phyloP scores from a whole-genome alignment of 805 yeast species.

The Candida ficus region DNA sequence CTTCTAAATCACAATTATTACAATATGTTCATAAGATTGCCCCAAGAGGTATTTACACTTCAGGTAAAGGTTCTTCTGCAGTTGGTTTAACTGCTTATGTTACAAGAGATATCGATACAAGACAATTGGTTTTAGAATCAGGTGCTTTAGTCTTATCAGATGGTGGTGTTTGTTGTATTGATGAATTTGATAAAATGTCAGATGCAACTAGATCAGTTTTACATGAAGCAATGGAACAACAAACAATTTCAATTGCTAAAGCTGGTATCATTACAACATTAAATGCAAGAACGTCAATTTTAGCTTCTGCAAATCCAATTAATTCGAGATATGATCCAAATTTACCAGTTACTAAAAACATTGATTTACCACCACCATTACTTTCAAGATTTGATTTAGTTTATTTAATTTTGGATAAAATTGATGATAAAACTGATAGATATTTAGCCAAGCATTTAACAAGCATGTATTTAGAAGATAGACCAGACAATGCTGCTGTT shows the following conservation, averaged over 20 bases:
- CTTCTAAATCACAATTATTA: conserved; percentile 90
- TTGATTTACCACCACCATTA: conserved; percentile 94
- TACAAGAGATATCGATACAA: conserved; percentile 90
- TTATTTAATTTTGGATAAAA: conserved; percentile 85
- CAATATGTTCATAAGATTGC: conserved; percentile 97
- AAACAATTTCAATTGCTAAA: conserved; percentile 95
- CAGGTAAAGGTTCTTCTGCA: conserved; percentile 98
- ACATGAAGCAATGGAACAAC: conserved; percentile 99
- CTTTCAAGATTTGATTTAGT: conserved; percentile 94
- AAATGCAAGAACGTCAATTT: conserved; percentile 91
- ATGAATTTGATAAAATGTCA: conserved; percentile 97
- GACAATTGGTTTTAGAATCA: conserved; percentile 86
- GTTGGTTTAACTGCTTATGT: conserved; percentile 98
- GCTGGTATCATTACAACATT: conserved; percentile 97
- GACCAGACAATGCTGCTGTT: conserved; percentile 63
- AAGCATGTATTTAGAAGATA: conserved; percentile 84
- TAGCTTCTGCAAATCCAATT: conserved; percentile 96
- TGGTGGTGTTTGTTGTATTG: conserved; percentile 98
- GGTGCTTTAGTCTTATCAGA: conserved; percentile 96
- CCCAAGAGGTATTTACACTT: conserved; percentile 96
- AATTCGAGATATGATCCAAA: conserved; percentile 94
- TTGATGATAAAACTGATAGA: conserved; percentile 80
- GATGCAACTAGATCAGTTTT: conserved; percentile 91
- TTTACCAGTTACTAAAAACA: conserved; percentile 89
- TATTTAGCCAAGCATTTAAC: conserved; percentile 88